Percentiles rank a stretch among this genome's conserved stretches.
These are phyloP conservation scores for Moesziomyces parantarcticus DNA, from an alignment of 1,284 basidiomycete genomes.

Conservation along the genomic window DNA sequence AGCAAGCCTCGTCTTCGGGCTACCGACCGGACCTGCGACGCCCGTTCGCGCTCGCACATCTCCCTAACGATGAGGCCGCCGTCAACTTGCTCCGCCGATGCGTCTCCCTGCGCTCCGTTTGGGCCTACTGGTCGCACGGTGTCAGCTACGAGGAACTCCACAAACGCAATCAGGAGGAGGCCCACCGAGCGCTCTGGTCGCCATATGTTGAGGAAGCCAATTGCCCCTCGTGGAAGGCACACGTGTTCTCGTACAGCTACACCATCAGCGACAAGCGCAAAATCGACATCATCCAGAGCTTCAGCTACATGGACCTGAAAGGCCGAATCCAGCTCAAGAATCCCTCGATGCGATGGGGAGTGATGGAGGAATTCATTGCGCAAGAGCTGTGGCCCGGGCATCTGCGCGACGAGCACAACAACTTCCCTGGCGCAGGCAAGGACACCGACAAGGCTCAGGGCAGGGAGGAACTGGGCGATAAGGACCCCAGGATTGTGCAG, in stretches of 20 bases:
- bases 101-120: slow-evolving; percentile 80
- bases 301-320: slow-evolving; percentile 84
- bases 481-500: slow-evolving; percentile 56
- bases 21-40: slow-evolving; percentile 47
- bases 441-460: slow-evolving; percentile 26
- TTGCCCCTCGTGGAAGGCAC: slow-evolving; percentile 58
- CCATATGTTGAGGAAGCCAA: slow-evolving; percentile 26
- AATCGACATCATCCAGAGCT: slow-evolving; percentile 77
- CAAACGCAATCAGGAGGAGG: slow-evolving; percentile 41
- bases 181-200: slow-evolving; percentile 18
- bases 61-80: slow-evolving; percentile 73
- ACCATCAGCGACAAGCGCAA: slow-evolving; percentile 48
- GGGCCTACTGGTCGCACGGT: slow-evolving; percentile 66
- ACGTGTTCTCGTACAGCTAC: slow-evolving; percentile 58
- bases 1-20: slow-evolving; percentile 25
- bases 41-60: slow-evolving; percentile 53
- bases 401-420: slow-evolving; percentile 34
- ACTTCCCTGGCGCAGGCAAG: slow-evolving; percentile 37
- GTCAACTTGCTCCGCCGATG: slow-evolving; percentile 79
- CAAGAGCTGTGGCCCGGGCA: slow-evolving; percentile 43
- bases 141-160: slow-evolving; percentile 58
- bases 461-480: slow-evolving; percentile 46
- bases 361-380: slow-evolving; percentile 86
- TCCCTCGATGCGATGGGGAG: slow-evolving; percentile 81
- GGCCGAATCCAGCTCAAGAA: slow-evolving; percentile 85